Base-by-base conservation (phyloP, 192 early-diverging fungal genomes). In the Coemansia sp. region DNA sequence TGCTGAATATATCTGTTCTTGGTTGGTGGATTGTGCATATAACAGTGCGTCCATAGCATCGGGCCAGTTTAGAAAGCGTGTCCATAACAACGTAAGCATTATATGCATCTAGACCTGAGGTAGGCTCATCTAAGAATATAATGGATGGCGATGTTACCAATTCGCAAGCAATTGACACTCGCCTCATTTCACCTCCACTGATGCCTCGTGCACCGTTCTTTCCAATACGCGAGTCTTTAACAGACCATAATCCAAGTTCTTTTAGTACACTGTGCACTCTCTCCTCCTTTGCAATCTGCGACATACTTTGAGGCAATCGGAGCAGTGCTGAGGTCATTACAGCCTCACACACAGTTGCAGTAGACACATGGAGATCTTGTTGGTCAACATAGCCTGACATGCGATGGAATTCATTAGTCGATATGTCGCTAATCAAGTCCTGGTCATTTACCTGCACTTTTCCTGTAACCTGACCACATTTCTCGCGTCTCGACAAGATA, bases 21-120 rank as follows among this genome's bases (percentile, higher is more conserved):
- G 96, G 96, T 69, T 98, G 96, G 72, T 98, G 96, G 45, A 98
- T 98, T 10, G 96, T 98, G 61, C 92, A 92, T 15, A 98, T 84
- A 12, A 98, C 87, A 2, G 87, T 88, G 5, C 92, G 91, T 1
- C 73, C 68, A 47, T 81, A 72, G 7, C 70, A 62, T 48, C 73
- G 73, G 9, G 78, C 74, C 12, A 81, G 64, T 41, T 71, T 62
- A 1, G 78, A 81, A 6, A 96, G 83, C 18, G 87, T 90, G 57
- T 95, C 92, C 63, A 98, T 88, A 0, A 98, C 95, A 73, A 93
- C 95, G 72, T 87, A 93, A 0, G 95, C 95, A 68, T 94, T 96
- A 75, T 92, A 98, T 0, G 94, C 84, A 73, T 98, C 95, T 19
- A 98, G 83, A 7, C 93, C 93, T 39, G 86, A 88, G 0, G 92